These are phyloP conservation scores for Xylaria multiplex DNA, from an alignment of 2,329 filamentous ascomycete genomes.

Conservation along the genomic window DNA sequence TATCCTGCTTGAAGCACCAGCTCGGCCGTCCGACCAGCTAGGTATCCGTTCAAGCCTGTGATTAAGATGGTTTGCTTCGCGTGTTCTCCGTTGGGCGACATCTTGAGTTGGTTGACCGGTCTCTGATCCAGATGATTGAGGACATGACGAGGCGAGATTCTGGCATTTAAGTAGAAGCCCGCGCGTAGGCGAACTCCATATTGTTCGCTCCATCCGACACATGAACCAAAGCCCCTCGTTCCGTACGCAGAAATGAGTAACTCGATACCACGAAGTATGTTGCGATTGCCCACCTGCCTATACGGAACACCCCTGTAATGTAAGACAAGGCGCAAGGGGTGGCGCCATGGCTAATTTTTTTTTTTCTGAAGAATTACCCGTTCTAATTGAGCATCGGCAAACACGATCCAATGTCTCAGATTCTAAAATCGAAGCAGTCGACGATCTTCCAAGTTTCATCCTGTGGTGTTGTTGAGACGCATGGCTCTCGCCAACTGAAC, in stretches of 20 bases:
- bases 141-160: constrained; percentile 15
- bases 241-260: not conserved
- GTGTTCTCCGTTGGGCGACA: constrained; percentile 12
- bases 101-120: not conserved
- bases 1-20: constrained; percentile 42
- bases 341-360: constrained; percentile 11
- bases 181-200: constrained; percentile 18
- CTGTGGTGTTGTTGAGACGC: constrained; percentile 16
- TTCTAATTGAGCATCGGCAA: not conserved
- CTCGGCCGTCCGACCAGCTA: constrained; percentile 46
- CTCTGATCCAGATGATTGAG: not conserved
- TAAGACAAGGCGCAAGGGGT: not conserved
- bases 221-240: not conserved
- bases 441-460: constrained; percentile 16
- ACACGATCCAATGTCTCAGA: not conserved
- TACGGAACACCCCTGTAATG: constrained; percentile 4
- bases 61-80: constrained; percentile 41
- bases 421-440: constrained; percentile 7
- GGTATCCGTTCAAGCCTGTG: constrained; percentile 47
- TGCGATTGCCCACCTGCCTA: constrained; percentile 10
- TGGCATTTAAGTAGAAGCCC: constrained; percentile 16
- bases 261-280: not conserved
- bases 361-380: too few species aligned
- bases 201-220: not conserved
- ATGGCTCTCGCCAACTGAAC: constrained; percentile 16